These are phyloP conservation scores for Rhododendron williamsianum DNA, from an alignment of 148 eudicot species.

Conservation along the genomic window DNA sequence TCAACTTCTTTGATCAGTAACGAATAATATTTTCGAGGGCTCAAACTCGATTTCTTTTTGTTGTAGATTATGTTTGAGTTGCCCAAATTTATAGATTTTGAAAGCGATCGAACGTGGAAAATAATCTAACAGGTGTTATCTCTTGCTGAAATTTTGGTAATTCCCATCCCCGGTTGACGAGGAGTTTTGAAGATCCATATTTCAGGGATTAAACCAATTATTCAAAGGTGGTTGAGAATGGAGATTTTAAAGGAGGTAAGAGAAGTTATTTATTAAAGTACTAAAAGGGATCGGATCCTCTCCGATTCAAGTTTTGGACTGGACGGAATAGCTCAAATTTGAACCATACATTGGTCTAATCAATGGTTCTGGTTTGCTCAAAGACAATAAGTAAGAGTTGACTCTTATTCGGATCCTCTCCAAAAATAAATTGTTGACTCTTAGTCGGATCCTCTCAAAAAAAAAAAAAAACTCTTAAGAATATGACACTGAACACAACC, in stretches of 20 bases:
- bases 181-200: slow-evolving; percentile 3
- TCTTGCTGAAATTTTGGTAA: background rate
- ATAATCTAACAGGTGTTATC: background rate
- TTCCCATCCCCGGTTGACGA: background rate
- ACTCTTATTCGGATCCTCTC: background rate
- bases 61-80: background rate
- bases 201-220: slow-evolving; percentile 7
- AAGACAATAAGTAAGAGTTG: no score
- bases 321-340: background rate
- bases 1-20: background rate
- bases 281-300: no score
- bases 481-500: no score
- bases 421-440: no score
- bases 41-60: slow-evolving; percentile 7
- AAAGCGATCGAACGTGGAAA: slow-evolving; percentile 1
- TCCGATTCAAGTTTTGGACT: background rate
- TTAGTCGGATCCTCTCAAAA: background rate
- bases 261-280: no score
- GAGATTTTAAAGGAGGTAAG: slow-evolving; percentile 4
- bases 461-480: no score
- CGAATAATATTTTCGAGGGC: background rate
- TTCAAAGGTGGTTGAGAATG: slow-evolving; percentile 4
- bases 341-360: no score
- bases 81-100: slow-evolving; percentile 16
- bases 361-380: no score